Conservation (phyloP, 192 early-diverging fungal species). For the Neocallimastix lanati region DNA sequence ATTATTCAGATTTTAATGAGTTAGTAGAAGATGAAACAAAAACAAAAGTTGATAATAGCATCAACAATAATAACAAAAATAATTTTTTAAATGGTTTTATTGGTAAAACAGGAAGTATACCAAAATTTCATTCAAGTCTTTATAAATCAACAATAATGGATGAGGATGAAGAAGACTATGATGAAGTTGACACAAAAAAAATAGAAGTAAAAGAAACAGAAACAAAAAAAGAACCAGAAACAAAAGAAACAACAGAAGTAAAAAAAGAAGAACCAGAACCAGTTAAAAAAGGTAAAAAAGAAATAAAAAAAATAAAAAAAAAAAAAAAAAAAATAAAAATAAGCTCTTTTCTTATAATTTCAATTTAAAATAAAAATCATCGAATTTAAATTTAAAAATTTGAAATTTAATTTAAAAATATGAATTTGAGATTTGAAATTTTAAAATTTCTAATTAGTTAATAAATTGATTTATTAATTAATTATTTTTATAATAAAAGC, state of each 20-base stretch:
- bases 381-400: too few species aligned
- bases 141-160: not conserved
- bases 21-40: conserved; percentile 44
- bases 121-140: not conserved
- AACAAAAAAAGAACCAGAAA: not conserved
- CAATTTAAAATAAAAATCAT: too few species aligned
- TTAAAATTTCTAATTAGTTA: too few species aligned
- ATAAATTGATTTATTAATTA: too few species aligned
- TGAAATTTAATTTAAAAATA: too few species aligned
- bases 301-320: conserved; percentile 22
- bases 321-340: conserved; percentile 6
- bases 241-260: not conserved
- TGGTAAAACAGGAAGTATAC: not conserved
- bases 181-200: not conserved
- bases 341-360: too few species aligned
- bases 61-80: conserved; percentile 15
- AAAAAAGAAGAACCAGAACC: conserved; percentile 4
- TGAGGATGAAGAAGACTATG: not conserved
- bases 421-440: too few species aligned
- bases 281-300: conserved; percentile 32
- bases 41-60: conserved; percentile 16
- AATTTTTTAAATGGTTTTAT: conserved; percentile 10
- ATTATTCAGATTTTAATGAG: conserved; percentile 72
- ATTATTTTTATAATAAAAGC: too few species aligned
- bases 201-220: not conserved